phyloP scores from a whole-genome alignment of 148 eudicot genomes.

The Chenopodium suecicum region DNA sequence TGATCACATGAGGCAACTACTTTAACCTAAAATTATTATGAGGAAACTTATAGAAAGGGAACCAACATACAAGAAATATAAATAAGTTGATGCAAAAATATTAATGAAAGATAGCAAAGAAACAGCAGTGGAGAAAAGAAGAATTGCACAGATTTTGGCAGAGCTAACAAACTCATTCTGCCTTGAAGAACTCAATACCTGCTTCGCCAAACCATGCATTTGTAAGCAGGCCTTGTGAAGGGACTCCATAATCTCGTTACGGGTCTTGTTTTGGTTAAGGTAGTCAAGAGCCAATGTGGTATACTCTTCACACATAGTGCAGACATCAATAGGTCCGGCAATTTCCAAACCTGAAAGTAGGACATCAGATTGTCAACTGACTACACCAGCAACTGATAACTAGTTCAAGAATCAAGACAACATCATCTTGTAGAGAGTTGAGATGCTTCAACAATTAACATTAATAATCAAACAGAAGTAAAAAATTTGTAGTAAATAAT shows the following conservation, averaged over 20 bases:
- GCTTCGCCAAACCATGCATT: constrained; percentile 45
- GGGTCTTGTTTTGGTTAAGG: constrained; percentile 65
- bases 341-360: constrained; percentile 27
- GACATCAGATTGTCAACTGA: not conserved
- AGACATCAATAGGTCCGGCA: constrained; percentile 36
- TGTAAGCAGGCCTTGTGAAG: constrained; percentile 72
- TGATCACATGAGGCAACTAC: constrained; percentile 2
- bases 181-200: constrained; percentile 36
- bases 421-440: not conserved
- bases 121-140: not conserved
- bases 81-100: not conserved
- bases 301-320: constrained; percentile 73
- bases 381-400: not conserved
- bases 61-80: not conserved
- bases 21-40: not conserved
- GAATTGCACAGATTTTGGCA: not conserved
- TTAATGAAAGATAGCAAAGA: not conserved
- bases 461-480: not conserved
- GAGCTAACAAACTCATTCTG: constrained; percentile 4
- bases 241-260: constrained; percentile 44
- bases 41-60: not conserved
- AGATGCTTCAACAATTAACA: not conserved
- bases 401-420: not conserved
- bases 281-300: constrained; percentile 53
- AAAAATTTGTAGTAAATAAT: not conserved